phyloP scores from a whole-genome alignment of 371 early-diverging fungal species.

The Mortierella sp. region DNA sequence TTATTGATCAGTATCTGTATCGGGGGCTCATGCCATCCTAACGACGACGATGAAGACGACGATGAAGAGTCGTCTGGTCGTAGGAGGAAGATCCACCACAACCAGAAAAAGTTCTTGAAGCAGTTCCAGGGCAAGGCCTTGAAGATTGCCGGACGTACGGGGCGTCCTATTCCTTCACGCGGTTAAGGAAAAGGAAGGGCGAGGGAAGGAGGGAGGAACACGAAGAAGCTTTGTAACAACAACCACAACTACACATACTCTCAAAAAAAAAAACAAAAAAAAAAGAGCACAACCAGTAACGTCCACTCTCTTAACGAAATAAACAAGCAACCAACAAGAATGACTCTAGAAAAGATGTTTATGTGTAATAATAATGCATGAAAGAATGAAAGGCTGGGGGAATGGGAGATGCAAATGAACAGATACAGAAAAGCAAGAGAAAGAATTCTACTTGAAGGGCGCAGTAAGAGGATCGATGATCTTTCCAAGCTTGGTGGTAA shows the following conservation, averaged over 20 bases:
- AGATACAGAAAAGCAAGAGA: neutral
- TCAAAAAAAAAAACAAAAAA: too few species aligned
- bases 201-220: too few species aligned
- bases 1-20: constrained; percentile 15
- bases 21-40: constrained; percentile 5
- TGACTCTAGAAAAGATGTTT: neutral
- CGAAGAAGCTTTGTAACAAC: too few species aligned
- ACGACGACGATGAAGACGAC: constrained; percentile 10
- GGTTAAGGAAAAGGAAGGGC: neutral
- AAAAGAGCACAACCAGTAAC: too few species aligned
- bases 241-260: too few species aligned
- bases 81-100: constrained; percentile 7
- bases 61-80: constrained; percentile 1
- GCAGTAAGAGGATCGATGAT: constrained; percentile 89
- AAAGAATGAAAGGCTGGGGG: neutral
- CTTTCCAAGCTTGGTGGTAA: constrained; percentile 87
- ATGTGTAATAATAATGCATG: constrained; percentile 1
- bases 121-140: constrained; percentile 34
- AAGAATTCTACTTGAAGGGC: constrained; percentile 64
- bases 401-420: neutral
- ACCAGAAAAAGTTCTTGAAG: constrained; percentile 25
- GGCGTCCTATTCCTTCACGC: constrained; percentile 21
- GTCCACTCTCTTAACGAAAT: neutral
- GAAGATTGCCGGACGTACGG: constrained; percentile 19
- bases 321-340: neutral